These are phyloP conservation scores for Cytospora schulzeri DNA, from an alignment of 2,329 filamentous ascomycete genomes.

Conservation along the genomic window DNA sequence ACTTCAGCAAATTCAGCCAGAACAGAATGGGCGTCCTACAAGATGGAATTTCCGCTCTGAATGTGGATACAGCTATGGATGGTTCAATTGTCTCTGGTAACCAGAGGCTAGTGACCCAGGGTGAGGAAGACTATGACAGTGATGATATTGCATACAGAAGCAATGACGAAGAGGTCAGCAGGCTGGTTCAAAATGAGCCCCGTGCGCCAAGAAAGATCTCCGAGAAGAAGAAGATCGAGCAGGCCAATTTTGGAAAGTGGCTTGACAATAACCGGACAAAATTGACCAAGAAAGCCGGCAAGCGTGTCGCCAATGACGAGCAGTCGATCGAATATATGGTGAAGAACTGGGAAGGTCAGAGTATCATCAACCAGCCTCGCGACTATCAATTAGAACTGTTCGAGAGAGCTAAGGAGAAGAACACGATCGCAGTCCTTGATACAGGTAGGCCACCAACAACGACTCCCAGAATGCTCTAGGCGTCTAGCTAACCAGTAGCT, in stretches of 20 bases:
- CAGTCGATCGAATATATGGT: conserved; percentile 40
- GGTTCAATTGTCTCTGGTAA: neutral
- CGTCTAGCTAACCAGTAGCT: conserved; percentile 3
- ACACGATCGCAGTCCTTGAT: conserved; percentile 90
- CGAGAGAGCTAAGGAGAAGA: conserved; percentile 79
- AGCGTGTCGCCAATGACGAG: conserved; percentile 32
- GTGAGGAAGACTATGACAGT: conserved; percentile 13
- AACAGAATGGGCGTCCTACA: neutral
- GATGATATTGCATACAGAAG: conserved; percentile 22
- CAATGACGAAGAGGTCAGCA: conserved; percentile 33
- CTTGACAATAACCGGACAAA: conserved; percentile 41
- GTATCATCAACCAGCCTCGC: conserved; percentile 74
- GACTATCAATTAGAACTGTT: conserved; percentile 94
- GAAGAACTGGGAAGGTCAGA: conserved; percentile 42
- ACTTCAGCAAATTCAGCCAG: neutral
- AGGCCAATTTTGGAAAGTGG: conserved; percentile 52
- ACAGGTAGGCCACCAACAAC: conserved; percentile 60
- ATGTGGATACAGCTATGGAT: neutral
- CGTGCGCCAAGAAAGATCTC: conserved; percentile 42
- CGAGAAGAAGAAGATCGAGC: conserved; percentile 52
- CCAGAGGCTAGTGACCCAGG: conserved; percentile 19
- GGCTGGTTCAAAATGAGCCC: conserved; percentile 33
- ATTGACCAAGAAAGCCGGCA: conserved; percentile 38
- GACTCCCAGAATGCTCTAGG: neutral
- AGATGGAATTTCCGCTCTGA: neutral